Base-by-base conservation (phyloP, 768 basidiomycete species). In the Mycena venus region DNA sequence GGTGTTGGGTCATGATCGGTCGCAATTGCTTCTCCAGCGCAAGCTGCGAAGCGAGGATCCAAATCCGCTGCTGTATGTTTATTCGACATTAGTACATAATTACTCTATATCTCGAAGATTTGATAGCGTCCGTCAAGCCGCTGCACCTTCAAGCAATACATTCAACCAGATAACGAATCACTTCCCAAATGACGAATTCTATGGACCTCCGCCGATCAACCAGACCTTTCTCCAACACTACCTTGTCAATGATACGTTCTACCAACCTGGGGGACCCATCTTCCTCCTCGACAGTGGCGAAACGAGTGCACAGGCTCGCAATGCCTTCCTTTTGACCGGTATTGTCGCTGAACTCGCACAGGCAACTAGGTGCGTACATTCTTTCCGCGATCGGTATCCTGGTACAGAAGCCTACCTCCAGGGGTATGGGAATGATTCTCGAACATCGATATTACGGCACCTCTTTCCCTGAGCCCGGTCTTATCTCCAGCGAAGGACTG, bases 221-320 rank as follows among this genome's bases (percentile, higher is more conserved):
- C 38, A 63, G 27, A 71, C 70, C 25, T 71, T 71, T 59, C 36
- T 58, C 51, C 70, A 72, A 44, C 44, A 51, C 49, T 66, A 74
- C 42, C 8, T 74, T 38, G 60, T 63, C 42, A 74, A 74, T 61
- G 73, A 74, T 44, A 74, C 73, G 12, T 74, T 74, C 67, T 74
- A 74, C 40, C 40, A 69, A 53, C 7, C 73, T 21, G 73, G 73
- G 3, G 73, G 67, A n/a, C 73, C 72, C 7, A 58, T 73, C 38
- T 73, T 73, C 42, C 72, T 73, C 19, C 40, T 73, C 14, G 60
- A 73, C 62, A 69, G 67, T 38, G 73, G 73, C 17, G 73, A 74
- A 64, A 69, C 67, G 10, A 68, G 66, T 25, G 73, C 73, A 31
- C 32, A 19, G 42, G 31, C 38, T 63, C 73, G 73, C 9, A 51